These are phyloP conservation scores for Hypoxylon rickii DNA, from an alignment of 495 filamentous ascomycete genomes.

Conservation along the genomic window DNA sequence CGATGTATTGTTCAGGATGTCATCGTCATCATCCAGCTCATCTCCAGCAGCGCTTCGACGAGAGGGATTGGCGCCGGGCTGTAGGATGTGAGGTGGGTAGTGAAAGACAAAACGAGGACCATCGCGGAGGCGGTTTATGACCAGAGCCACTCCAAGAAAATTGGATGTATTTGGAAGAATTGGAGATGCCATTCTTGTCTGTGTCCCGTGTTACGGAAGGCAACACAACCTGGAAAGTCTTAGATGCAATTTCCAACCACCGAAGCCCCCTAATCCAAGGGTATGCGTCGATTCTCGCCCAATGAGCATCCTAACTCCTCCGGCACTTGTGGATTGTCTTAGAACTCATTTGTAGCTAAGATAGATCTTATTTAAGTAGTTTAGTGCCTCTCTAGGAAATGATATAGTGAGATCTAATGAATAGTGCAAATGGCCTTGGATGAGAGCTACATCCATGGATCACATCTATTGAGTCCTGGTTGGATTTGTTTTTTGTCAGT, in stretches of 20 bases:
- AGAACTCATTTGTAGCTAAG: no score
- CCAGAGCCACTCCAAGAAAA: slow-evolving; percentile 74
- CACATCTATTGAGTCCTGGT: no score
- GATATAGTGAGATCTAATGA: no score
- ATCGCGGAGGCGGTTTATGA: slow-evolving; percentile 79
- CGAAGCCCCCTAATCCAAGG: slow-evolving; percentile 16
- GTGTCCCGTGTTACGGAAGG: slow-evolving; percentile 16
- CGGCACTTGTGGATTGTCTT: not conserved
- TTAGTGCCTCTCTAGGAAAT: no score
- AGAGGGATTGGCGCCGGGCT: slow-evolving; percentile 31
- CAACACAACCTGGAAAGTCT: slow-evolving; percentile 33
- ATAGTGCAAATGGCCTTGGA: no score
- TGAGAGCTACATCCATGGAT: no score
- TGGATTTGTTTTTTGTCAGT: no score
- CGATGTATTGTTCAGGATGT: slow-evolving; percentile 41
- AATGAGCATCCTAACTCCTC: slow-evolving; percentile 12
- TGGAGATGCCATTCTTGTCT: slow-evolving; percentile 46
- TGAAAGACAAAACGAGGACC: slow-evolving; percentile 90
- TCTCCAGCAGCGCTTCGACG: slow-evolving; percentile 41
- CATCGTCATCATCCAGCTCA: slow-evolving; percentile 50
- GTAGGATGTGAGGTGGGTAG: slow-evolving; percentile 65
- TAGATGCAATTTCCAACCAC: slow-evolving; percentile 25
- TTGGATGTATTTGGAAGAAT: slow-evolving; percentile 55
- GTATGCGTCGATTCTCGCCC: slow-evolving; percentile 6
- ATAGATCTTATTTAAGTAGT: no score